Conservation (phyloP, 352 stramenopile genomes). For the Pythium sukuiense region DNA sequence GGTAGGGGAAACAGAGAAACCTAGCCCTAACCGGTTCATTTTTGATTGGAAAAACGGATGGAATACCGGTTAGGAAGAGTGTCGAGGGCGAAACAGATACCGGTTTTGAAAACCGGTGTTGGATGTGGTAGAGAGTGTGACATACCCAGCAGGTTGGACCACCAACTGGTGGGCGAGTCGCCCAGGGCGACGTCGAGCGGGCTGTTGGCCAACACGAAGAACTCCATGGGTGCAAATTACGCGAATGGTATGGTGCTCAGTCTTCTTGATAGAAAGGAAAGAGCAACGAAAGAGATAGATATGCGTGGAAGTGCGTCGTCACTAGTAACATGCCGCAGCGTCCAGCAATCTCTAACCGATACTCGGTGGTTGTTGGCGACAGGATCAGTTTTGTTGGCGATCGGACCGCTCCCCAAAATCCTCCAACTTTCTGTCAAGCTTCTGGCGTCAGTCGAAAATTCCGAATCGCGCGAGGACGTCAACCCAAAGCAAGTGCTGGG, state of each 20-base stretch:
- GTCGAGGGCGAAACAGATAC: no score
- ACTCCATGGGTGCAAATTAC: neutral
- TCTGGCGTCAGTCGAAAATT: conserved; percentile 5
- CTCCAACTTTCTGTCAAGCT: conserved; percentile 17
- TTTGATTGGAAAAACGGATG: no score
- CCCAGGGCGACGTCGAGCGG: neutral
- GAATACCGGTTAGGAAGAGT: neutral
- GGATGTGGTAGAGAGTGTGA: conserved; percentile 11
- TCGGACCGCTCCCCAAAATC: neutral
- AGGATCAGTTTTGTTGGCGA: no score
- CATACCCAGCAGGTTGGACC: neutral
- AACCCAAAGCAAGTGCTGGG: neutral
- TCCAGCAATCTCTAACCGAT: no score
- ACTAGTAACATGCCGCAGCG: no score
- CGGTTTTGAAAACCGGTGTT: conserved; percentile 9
- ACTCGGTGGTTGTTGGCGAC: no score
- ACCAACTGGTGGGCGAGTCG: neutral
- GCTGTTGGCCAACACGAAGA: neutral
- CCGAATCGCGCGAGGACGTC: conserved; percentile 9
- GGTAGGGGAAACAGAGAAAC: neutral
- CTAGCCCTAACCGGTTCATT: conserved; percentile 27
- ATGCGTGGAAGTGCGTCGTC: neutral
- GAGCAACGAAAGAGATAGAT: no score
- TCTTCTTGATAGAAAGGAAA: no score
- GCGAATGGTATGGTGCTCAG: neutral